Evolutionary conservation across 2,329 filamentous ascomycete genomes (phyloP).

Genomic region (Curvularia sp.): DNA sequence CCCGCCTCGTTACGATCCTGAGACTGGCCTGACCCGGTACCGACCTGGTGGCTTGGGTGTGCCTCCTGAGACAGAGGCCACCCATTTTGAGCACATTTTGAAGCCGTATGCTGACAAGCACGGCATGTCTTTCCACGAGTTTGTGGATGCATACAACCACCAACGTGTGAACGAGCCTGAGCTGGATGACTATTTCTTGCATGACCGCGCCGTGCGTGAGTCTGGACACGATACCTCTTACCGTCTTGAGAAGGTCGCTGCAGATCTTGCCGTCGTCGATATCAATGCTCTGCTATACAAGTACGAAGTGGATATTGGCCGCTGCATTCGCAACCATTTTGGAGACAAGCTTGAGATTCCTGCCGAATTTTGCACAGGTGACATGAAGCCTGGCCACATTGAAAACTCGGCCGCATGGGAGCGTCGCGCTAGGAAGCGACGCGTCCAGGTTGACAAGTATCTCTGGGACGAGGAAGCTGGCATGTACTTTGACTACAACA

Average conservation of each 20-base stretch:
- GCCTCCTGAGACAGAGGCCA: constrained; percentile 88
- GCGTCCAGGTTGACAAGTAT: constrained; percentile 87
- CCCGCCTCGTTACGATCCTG: constrained; percentile 74
- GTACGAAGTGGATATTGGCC: constrained; percentile 92
- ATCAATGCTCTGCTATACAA: constrained; percentile 95
- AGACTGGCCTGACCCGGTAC: constrained; percentile 83
- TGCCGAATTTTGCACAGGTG: constrained; percentile 76
- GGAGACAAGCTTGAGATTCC: constrained; percentile 83
- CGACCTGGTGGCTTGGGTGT: constrained; percentile 83
- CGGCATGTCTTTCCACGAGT: constrained; percentile 80
- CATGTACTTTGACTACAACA: constrained; percentile 99
- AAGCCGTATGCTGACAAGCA: constrained; percentile 84
- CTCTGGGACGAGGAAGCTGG: constrained; percentile 91
- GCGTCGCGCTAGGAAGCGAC: constrained; percentile 82
- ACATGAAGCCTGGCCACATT: constrained; percentile 68
- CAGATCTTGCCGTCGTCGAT: constrained; percentile 90
- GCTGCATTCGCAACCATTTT: constrained; percentile 84
- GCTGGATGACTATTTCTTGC: constrained; percentile 92
- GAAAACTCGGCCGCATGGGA: constrained; percentile 91
- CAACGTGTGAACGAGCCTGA: constrained; percentile 78
- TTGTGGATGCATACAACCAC: constrained; percentile 87
- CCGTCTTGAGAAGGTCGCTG: constrained; percentile 80
- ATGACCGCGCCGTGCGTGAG: constrained; percentile 93
- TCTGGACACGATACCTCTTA: constrained; percentile 97
- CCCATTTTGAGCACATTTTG: constrained; percentile 83